Conservation (phyloP, 2,329 filamentous ascomycete genomes). For the Sporothrix luriei region DNA sequence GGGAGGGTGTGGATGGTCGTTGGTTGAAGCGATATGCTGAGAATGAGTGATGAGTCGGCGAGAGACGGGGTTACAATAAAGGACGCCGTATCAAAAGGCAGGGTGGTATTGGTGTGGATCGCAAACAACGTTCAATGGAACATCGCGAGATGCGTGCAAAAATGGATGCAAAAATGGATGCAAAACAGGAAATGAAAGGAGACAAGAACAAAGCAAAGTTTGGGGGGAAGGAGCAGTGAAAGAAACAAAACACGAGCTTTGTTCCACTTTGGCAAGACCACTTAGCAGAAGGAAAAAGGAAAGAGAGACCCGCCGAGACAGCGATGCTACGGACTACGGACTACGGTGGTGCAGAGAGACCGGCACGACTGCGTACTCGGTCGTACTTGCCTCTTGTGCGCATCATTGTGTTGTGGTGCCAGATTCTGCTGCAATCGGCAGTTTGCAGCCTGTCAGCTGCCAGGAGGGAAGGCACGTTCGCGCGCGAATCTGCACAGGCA, state of each 20-base stretch:
- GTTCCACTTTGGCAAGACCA: constrained; percentile 1
- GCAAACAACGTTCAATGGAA: not conserved
- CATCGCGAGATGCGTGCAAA: not conserved
- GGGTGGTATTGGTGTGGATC: not conserved
- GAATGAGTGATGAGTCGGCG: not conserved
- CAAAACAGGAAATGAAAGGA: not conserved
- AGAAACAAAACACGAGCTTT: constrained; percentile 13
- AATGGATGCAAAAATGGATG: not conserved
- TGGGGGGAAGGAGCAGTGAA: not conserved
- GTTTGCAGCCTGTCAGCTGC: constrained; percentile 22
- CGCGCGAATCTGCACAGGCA: no score
- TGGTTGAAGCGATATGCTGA: not conserved
- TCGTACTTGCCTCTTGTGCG: constrained; percentile 8
- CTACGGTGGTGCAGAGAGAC: not conserved
- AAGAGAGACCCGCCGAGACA: not conserved
- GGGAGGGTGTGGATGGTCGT: not conserved
- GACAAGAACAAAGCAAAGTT: not conserved
- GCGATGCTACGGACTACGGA: not conserved
- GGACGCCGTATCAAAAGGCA: no score
- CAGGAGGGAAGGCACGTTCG: constrained; percentile 21
- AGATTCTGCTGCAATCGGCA: not conserved
- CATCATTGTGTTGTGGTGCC: not conserved
- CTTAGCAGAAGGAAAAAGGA: not conserved
- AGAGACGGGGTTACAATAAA: not conserved
- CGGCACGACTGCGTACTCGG: not conserved